Base-by-base conservation (phyloP, 2,329 filamentous ascomycete genomes). In the Alternaria longipes region DNA sequence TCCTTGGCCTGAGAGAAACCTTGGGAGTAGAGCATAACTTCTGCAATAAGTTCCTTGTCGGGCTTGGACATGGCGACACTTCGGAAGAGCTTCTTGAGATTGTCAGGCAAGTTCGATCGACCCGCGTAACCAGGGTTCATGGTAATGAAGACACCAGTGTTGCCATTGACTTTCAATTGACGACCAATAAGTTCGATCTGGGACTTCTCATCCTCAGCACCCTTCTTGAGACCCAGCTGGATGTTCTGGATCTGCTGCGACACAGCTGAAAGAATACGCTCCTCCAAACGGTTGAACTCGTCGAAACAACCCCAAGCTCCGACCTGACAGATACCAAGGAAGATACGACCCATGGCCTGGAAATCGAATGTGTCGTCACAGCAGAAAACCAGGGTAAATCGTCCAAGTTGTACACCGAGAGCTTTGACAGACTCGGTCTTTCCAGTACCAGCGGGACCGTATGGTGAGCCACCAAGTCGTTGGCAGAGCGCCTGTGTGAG, bases 201-300 rank as follows among this genome's bases (percentile, higher is more conserved):
- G 2, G 93, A 85, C 76, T 92, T 93, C 7, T 91, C 88, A 70
- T 97, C 92, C 56, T 93, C 89, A 8, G 84, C 90, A 34, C 91
- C 90, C 77, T 94, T 93, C 78, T 94, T 94, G 56, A 99, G 84
- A 59, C 96, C 95, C 65, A 98, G 89, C 79, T 99, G 95, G 64
- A 99, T 99, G 76, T 99, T 99, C 76, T 99, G 95, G 54, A 99
- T 97, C 78, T 99, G 96, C 79, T 99, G 95, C 20, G 96, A 99
- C 16, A 99, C 96, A 18, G 95, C 95, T 45, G 96, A 99, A 63
- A 99, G 81, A 62, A 99, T 99, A 66, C 95, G 90, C 82, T 99
- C 95, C 75, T 99, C 95, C 20, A 99, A 85, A 86, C 95, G 92
- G 81, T 99, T 99, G 85, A 99, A 99, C 83, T 99, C 95, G 75